Base-by-base conservation (phyloP, 2,329 filamentous ascomycete genomes). In the Penicillium griseofulvum region DNA sequence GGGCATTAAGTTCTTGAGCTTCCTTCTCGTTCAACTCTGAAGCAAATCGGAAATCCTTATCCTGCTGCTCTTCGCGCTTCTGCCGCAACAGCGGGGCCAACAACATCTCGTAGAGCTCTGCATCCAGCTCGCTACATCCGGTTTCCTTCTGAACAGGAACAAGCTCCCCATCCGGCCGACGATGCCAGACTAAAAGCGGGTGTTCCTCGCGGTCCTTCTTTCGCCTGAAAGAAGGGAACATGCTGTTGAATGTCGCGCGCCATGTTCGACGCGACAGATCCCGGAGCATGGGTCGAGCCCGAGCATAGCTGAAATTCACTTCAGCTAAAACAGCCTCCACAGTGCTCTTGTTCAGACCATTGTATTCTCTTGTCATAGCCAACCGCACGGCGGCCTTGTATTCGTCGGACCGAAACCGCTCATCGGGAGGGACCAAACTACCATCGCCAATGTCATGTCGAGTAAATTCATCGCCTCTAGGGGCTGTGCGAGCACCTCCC, bases 321-420 rank as follows among this genome's bases (percentile, higher is more conserved):
- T 80, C 78, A 3, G 78, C 78, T 24, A 80, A 64, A 8, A 80
- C 77, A 17, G 72, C 78, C 28, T 78, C 75, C 12, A 80, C 64
- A 1, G 74, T 71, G 62, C 76, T 79, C 55, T 68, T 73, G 57
- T 72, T 78, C 39, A 79, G 56, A 2, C 63, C 64, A 50, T 67
- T 71, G 60, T 79, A 80, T 58, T 80, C 78, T 51, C 74, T 73
- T 31, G 60, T 58, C 43, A 80, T 62, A n/a, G 64, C 62, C 29
- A 59, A 46, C 54, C 70, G 75, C 39, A 76, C 76, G 7, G 74
- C 71, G 50, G 62, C 57, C 55, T 76, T 78, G 58, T 80, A 80
- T 24, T 71, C 68, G 22, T 71, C 67, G 26, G 71, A 73, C 49
- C 77, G 72, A 58, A 80, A 80, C 16, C 65, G 66, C 60, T 80